Conservation (phyloP, 768 basidiomycete species). For the Termitomyces bulborhizus region DNA sequence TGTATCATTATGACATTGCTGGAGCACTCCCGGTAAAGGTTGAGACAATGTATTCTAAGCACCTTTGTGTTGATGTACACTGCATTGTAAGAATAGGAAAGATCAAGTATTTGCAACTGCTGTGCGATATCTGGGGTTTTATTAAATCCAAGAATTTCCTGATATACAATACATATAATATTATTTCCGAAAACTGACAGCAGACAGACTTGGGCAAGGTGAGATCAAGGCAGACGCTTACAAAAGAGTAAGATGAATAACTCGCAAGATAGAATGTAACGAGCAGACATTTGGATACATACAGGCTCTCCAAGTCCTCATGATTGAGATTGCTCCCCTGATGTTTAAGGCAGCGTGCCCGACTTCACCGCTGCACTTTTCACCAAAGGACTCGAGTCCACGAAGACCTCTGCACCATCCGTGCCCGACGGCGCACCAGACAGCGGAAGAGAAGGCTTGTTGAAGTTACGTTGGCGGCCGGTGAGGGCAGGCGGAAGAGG, state of each 20-base stretch:
- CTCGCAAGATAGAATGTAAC: not conserved
- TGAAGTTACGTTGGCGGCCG: constrained; percentile 6
- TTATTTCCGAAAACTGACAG: constrained; percentile 11
- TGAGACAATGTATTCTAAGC: too few relatives aligned
- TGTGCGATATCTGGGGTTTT: too few relatives aligned
- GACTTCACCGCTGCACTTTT: constrained; percentile 5
- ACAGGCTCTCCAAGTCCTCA: not conserved
- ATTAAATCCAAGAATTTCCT: not conserved
- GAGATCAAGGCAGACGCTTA: not conserved
- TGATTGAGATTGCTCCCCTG: constrained; percentile 2
- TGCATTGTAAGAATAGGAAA: too few relatives aligned
- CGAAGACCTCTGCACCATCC: constrained; percentile 14
- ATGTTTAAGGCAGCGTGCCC: not conserved
- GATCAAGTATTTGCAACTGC: too few relatives aligned
- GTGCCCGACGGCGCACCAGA: constrained; percentile 4
- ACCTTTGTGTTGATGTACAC: too few relatives aligned
- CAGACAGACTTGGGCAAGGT: not conserved
- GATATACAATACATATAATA: constrained; percentile 5
- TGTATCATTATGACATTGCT: too few relatives aligned
- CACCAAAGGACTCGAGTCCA: constrained; percentile 1
- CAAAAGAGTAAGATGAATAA: not conserved
- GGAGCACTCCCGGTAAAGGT: too few relatives aligned
- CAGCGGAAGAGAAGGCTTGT: constrained; percentile 11
- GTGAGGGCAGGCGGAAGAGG: constrained; percentile 22
- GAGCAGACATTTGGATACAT: not conserved